Percentiles rank a stretch among this genome's conserved stretches.
phyloP scores from a whole-genome alignment of 106 monocot species.

The Dendrobium chrysotoxum region DNA sequence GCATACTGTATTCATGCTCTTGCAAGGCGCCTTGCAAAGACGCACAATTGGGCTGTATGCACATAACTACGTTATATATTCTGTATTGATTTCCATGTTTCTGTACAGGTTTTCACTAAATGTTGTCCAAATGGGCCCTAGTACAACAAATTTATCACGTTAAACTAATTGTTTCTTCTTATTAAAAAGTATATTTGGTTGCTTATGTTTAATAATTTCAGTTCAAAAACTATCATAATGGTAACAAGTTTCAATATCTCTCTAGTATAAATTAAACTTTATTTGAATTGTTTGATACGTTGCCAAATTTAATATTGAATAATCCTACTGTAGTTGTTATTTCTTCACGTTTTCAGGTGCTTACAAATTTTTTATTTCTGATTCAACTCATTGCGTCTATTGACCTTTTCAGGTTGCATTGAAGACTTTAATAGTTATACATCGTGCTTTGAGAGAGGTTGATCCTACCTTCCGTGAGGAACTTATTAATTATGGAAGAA shows the following conservation, averaged over 20 bases:
- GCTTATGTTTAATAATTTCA: not conserved
- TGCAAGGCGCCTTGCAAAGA: slow-evolving; percentile 74
- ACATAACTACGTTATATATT: not conserved
- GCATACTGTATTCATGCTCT: slow-evolving; percentile 89
- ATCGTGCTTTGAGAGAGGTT: slow-evolving; percentile 93
- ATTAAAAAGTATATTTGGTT: not conserved
- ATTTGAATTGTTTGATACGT: too few relatives aligned
- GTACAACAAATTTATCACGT: not conserved
- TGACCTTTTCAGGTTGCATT: slow-evolving; percentile 67
- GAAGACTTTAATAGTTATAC: slow-evolving; percentile 86
- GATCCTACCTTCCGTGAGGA: slow-evolving; percentile 96
- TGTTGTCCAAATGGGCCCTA: not conserved
- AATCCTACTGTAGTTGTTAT: not conserved
- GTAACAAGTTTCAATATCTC: not conserved
- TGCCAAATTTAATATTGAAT: too few relatives aligned
- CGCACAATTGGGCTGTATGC: slow-evolving; percentile 89
- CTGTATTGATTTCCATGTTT: not conserved
- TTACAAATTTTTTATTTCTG: not conserved
- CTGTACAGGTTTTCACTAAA: not conserved
- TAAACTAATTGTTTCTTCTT: not conserved
- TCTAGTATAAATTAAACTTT: not conserved
- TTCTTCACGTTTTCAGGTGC: not conserved
- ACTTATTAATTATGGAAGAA: slow-evolving; percentile 89
- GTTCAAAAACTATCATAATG: not conserved
- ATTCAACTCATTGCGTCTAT: slow-evolving; percentile 4